A percentile compares a stretch with the other conserved stretches of the same genome.
These are phyloP conservation scores for Calocera viscosa DNA, from an alignment of 768 basidiomycete genomes.

Conservation along the genomic window DNA sequence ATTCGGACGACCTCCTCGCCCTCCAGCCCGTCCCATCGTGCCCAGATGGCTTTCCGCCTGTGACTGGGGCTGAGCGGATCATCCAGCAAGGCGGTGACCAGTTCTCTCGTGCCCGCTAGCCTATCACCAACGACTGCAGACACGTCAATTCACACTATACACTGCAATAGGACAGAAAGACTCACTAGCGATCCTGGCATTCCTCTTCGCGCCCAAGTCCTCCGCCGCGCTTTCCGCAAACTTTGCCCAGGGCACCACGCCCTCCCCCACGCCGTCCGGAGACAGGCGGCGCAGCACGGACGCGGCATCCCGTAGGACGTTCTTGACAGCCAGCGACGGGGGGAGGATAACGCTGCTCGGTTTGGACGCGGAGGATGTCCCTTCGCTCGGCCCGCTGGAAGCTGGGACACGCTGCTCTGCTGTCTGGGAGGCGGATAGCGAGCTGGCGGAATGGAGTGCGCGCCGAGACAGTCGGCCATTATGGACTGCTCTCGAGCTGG, in stretches of 20 bases:
- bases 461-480: neutral
- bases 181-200: neutral
- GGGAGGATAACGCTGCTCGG: neutral
- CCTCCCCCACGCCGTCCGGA: neutral
- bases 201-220: neutral
- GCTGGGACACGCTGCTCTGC: too few relatives aligned
- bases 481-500: neutral
- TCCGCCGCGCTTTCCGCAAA: neutral
- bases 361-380: too few relatives aligned
- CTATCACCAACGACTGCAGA: constrained; percentile 27
- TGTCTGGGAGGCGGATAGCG: neutral
- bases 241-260: neutral
- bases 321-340: neutral
- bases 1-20: neutral
- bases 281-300: neutral
- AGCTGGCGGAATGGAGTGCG: neutral
- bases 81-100: constrained; percentile 58
- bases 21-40: neutral
- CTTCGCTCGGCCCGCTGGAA: too few relatives aligned
- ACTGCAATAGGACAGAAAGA: neutral
- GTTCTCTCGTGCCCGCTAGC: constrained; percentile 40
- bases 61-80: constrained; percentile 40
- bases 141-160: neutral
- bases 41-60: neutral
- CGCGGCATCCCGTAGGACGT: neutral